phyloP scores from a whole-genome alignment of 805 yeast genomes.

The Brettanomyces naardenensis region DNA sequence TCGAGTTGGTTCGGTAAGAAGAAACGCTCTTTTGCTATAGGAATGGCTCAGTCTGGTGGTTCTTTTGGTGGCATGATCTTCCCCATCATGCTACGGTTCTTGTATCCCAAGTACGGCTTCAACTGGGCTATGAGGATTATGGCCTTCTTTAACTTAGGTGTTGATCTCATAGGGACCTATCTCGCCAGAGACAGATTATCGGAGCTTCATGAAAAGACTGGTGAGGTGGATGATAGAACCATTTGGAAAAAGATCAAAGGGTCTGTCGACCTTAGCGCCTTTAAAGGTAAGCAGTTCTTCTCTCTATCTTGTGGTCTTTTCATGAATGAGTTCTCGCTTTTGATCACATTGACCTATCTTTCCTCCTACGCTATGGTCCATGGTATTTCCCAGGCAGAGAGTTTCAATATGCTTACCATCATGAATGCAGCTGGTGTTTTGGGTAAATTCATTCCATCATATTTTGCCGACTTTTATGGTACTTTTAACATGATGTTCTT shows the following conservation, averaged over 20 bases:
- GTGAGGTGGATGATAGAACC: conserved; percentile 13
- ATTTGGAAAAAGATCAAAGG: conserved; percentile 14
- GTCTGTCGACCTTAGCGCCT: conserved; percentile 31
- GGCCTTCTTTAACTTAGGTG: conserved; percentile 36
- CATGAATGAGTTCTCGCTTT: conserved; percentile 38
- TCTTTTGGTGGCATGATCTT: conserved; percentile 45
- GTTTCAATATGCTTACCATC: conserved; percentile 41
- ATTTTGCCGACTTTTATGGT: conserved; percentile 32
- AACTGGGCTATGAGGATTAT: conserved; percentile 50
- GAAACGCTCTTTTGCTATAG: conserved; percentile 48
- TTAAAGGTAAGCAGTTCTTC: conserved; percentile 33
- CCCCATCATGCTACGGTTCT: conserved; percentile 41
- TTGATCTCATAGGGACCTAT: conserved; percentile 28
- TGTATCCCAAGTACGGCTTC: conserved; percentile 43
- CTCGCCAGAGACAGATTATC: conserved; percentile 35
- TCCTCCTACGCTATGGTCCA: conserved; percentile 45
- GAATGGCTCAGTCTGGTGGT: conserved; percentile 44
- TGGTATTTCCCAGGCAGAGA: conserved; percentile 35
- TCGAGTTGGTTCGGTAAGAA: conserved; percentile 52
- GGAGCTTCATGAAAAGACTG: conserved; percentile 16
- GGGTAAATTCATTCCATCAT: conserved; percentile 27
- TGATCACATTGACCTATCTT: conserved; percentile 40
- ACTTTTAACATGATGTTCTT: conserved; percentile 42
- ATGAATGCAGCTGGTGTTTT: conserved; percentile 37
- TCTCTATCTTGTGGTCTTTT: conserved; percentile 34